phyloP scores from a whole-genome alignment of 495 filamentous ascomycete genomes.

The Aspergillus cristatus region DNA sequence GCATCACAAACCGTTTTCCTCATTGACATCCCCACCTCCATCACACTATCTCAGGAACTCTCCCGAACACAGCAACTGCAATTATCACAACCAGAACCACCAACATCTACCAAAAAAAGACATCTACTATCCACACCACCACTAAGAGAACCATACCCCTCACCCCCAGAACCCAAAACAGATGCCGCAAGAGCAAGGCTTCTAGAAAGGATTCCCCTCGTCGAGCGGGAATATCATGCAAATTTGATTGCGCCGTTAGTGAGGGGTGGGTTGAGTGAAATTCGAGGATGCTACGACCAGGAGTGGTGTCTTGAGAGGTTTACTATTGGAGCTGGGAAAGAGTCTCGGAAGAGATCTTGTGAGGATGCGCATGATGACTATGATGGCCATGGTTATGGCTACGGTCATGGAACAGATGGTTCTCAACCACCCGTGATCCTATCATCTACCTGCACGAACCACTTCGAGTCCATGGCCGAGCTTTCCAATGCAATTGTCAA shows the following conservation, averaged over 20 bases:
- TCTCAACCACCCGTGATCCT: constrained; percentile 23
- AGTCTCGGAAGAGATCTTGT: neutral
- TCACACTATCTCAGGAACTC: constrained; percentile 32
- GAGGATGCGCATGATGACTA: constrained; percentile 3
- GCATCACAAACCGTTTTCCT: constrained; percentile 34
- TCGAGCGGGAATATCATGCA: constrained; percentile 22
- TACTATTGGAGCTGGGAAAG: no score
- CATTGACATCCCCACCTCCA: constrained; percentile 58
- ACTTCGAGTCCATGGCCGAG: constrained; percentile 19
- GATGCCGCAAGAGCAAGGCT: constrained; percentile 28
- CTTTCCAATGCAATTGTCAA: constrained; percentile 22
- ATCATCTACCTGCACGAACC: constrained; percentile 21
- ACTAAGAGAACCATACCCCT: constrained; percentile 22
- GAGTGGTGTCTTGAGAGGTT: constrained; percentile 36
- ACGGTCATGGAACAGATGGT: no score
- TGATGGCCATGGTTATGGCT: neutral
- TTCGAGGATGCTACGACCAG: constrained; percentile 10
- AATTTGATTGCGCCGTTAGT: constrained; percentile 22
- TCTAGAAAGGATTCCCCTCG: constrained; percentile 18
- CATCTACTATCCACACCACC: constrained; percentile 25
- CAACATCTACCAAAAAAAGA: neutral
- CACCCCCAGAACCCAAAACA: constrained; percentile 34
- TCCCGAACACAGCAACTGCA: constrained; percentile 2
- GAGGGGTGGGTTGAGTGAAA: constrained; percentile 14
- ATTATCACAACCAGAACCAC: neutral